Percentiles rank a stretch among this genome's conserved stretches.
phyloP scores from a whole-genome alignment of 306 rosid species.

The Ceratonia siliqua region DNA sequence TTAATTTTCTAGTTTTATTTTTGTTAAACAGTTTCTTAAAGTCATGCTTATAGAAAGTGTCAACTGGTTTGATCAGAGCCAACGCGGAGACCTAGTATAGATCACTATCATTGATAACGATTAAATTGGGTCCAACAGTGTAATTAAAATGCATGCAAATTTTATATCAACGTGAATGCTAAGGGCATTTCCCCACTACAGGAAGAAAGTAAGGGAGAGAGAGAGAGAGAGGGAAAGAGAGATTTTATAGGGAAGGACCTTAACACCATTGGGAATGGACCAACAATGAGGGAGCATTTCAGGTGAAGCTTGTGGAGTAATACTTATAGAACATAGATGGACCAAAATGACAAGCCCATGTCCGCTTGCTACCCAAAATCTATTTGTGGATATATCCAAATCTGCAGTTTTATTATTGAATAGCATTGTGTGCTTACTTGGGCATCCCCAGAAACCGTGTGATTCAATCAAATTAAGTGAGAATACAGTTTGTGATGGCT shows the following conservation, averaged over 20 bases:
- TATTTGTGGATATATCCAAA: constrained; percentile 29
- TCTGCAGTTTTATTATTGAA: neutral
- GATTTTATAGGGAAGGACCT: constrained; percentile 37
- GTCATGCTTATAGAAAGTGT: too few species aligned
- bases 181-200: constrained; percentile 21
- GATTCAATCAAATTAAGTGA: constrained; percentile 13
- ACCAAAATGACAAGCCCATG: constrained; percentile 23
- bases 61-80: too few species aligned
- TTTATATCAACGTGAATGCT: constrained; percentile 14
- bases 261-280: constrained; percentile 43
- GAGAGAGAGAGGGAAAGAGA: constrained; percentile 25
- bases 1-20: too few species aligned
- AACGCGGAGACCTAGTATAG: too few species aligned
- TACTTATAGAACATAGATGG: constrained; percentile 25
- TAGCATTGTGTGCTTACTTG: neutral
- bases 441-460: constrained; percentile 1
- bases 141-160: constrained; percentile 25
- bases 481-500: constrained; percentile 34
- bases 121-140: neutral
- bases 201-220: constrained; percentile 17
- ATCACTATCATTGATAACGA: neutral
- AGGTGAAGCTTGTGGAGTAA: constrained; percentile 40
- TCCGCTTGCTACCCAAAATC: constrained; percentile 27
- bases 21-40: too few species aligned
- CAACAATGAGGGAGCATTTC: constrained; percentile 36